Base-by-base conservation (phyloP, 2,329 filamentous ascomycete genomes). In the Helotiales sp. region DNA sequence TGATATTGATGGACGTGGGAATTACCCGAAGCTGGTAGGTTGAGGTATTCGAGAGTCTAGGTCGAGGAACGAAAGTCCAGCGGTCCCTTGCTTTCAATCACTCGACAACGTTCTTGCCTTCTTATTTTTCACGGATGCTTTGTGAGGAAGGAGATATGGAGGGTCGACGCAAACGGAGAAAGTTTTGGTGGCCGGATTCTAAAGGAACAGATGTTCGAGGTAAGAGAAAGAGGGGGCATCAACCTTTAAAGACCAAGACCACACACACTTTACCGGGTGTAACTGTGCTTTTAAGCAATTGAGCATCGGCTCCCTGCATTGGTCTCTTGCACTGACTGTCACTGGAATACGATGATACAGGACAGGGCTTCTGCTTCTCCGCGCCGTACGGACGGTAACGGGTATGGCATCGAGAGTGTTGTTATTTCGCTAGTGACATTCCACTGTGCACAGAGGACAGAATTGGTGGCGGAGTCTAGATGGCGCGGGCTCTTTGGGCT, bases 301-400 rank as follows among this genome's bases (percentile, higher is more conserved):
- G 10, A 22, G 28, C n/a, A 55, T 20, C n/a, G 17, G 10, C 6
- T 20, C 30, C 28, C n/a, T 32, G 52, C 30, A 49, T 7, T 49
- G 37, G 37, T 13, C n/a, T 17, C 43, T n/a, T 26, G 49, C 49
- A 52, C 49, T 30, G 49, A 52, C 24, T 52, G 52, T 62, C n/a
- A 54, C n/a, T 52, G 28, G 47, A 15, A 30, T 20, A 58, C 26
- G 28, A 58, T 64, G 62, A 59, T 55, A 64, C 62, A 58, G 26
- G 34, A 24, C 22, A 64, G 49, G 32, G 26, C 40, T 22, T 28
- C 37, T 24, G 30, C 52, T 22, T 43, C 55, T 59, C 55, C 32
- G 22, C 22, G 55, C 26, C n/a, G 37, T 37, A 34, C 20, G 30
- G 4, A 24, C n/a, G n/a, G n/a, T n/a, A n/a, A n/a, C n/a, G n/a